Percentiles rank a stretch among this genome's conserved stretches.
These are phyloP conservation scores for Melocanna baccifera DNA, from an alignment of 176 grass and related monocot genomes.

Conservation along the genomic window DNA sequence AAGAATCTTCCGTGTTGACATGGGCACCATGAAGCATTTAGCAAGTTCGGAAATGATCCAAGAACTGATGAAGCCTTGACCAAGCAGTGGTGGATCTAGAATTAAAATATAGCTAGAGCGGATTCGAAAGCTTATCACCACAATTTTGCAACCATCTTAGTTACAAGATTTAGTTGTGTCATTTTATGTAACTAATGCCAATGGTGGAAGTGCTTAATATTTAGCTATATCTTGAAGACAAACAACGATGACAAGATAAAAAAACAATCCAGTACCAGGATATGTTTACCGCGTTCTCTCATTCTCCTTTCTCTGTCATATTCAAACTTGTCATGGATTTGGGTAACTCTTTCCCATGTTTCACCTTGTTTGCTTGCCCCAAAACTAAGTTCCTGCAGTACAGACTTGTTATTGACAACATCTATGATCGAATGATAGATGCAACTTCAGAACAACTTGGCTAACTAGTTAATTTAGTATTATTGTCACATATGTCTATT, in stretches of 20 bases:
- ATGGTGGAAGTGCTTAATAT: not conserved
- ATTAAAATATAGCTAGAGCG: too few relatives aligned
- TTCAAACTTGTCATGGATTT: slow-evolving; percentile 98
- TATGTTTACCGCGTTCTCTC: slow-evolving; percentile 67
- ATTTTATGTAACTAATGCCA: not conserved
- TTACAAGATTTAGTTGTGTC: not conserved
- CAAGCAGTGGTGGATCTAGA: too few relatives aligned
- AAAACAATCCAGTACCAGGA: not conserved
- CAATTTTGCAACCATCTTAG: too few relatives aligned
- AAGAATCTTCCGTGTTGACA: slow-evolving; percentile 82
- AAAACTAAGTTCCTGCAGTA: slow-evolving; percentile 59
- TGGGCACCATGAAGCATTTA: slow-evolving; percentile 85
- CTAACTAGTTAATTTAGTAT: not conserved
- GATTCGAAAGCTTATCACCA: too few relatives aligned
- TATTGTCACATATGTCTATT: not conserved
- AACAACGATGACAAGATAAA: not conserved
- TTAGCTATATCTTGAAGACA: not conserved
- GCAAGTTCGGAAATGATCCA: slow-evolving; percentile 89
- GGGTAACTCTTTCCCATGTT: slow-evolving; percentile 79
- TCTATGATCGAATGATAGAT: not conserved
- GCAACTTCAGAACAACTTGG: not conserved
- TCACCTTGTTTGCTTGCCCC: slow-evolving; percentile 52
- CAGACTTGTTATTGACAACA: slow-evolving; percentile 6
- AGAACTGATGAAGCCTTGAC: slow-evolving; percentile 85
- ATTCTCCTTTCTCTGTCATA: slow-evolving; percentile 93